phyloP scores from a whole-genome alignment of 768 basidiomycete species.

The Amanita brunnescens region DNA sequence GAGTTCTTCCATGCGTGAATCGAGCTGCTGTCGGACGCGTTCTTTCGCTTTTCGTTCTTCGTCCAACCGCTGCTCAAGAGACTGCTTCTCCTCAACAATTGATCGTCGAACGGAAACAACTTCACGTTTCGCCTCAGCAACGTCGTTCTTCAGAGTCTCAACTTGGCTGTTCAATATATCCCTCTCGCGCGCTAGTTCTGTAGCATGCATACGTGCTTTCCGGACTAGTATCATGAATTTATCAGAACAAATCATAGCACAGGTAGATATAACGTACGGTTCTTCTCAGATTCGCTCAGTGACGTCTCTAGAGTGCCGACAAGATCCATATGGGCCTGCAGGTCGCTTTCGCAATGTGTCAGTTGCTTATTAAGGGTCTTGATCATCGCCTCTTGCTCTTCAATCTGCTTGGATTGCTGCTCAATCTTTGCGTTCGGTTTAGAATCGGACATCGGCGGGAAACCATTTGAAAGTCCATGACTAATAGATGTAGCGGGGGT shows the following conservation, averaged over 20 bases:
- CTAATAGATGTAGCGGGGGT: conserved; percentile 58
- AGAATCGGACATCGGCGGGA: conserved; percentile 33
- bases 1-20: conserved; percentile 81
- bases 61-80: conserved; percentile 71
- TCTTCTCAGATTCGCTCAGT: conserved; percentile 87
- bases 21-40: conserved; percentile 78
- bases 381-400: conserved; percentile 86
- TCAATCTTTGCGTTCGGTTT: conserved; percentile 56
- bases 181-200: conserved; percentile 80
- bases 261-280: conserved; percentile 47
- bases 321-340: conserved; percentile 88
- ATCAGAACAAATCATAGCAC: conserved; percentile 4
- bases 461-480: conserved; percentile 33
- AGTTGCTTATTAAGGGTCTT: conserved; percentile 91
- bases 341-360: conserved; percentile 85
- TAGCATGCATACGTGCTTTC: conserved; percentile 90
- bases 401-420: conserved; percentile 65
- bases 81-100: conserved; percentile 83
- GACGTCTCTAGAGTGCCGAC: conserved; percentile 79
- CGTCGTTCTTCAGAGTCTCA: conserved; percentile 60
- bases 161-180: conserved; percentile 63
- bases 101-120: conserved; percentile 69
- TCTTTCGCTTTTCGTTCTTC: conserved; percentile 89
- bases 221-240: conserved; percentile 45
- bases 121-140: conserved; percentile 73